Conservation (phyloP, 202 grass and related monocot species). For the Panicum hallii region DNA sequence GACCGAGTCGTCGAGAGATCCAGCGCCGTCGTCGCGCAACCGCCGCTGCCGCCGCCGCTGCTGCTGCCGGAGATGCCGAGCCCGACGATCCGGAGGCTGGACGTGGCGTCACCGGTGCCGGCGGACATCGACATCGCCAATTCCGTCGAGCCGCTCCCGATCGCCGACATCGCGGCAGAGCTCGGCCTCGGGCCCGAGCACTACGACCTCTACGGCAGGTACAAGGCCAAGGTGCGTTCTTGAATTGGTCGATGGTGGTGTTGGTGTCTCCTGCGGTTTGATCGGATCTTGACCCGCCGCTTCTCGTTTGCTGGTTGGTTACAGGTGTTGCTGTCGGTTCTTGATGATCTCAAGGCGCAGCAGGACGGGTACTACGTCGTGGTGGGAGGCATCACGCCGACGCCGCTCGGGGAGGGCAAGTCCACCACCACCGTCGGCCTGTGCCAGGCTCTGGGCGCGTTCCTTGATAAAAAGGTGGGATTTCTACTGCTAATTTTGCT, state of each 20-base stretch:
- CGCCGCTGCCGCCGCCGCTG: conserved; percentile 18
- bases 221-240: conserved; percentile 91
- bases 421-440: conserved; percentile 93
- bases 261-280: neutral
- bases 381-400: conserved; percentile 94
- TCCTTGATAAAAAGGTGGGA: conserved; percentile 91
- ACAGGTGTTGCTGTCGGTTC: conserved; percentile 84
- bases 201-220: conserved; percentile 94
- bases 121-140: conserved; percentile 99
- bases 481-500: conserved; percentile 5
- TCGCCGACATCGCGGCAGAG: conserved; percentile 72
- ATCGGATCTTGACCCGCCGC: conserved; percentile 13
- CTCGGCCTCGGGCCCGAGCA: conserved; percentile 77
- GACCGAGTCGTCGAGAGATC: conserved; percentile 45
- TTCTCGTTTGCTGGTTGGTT: conserved; percentile 17
- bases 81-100: conserved; percentile 76
- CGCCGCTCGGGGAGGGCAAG: conserved; percentile 95
- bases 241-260: neutral
- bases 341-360: conserved; percentile 67
- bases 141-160: conserved; percentile 73
- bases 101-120: conserved; percentile 87
- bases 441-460: conserved; percentile 91
- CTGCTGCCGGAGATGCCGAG: conserved; percentile 44
- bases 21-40: conserved; percentile 46
- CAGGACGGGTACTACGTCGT: conserved; percentile 96